Base-by-base conservation (phyloP, 345 rosid genomes). In the Populus euphratica region DNA sequence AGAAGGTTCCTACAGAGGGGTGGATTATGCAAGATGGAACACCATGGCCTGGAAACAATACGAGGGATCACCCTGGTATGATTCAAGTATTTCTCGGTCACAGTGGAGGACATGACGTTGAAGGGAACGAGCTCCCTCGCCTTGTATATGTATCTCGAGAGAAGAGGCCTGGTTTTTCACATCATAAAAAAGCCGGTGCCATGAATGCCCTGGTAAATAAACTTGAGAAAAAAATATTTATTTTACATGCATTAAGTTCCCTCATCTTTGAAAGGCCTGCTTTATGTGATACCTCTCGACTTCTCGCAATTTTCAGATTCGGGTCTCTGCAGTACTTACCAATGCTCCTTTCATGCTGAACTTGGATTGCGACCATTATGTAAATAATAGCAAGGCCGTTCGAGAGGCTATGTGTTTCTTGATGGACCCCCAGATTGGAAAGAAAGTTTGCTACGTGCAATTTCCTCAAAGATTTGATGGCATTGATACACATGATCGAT, bases 11-110 rank as follows among this genome's bases (percentile, higher is more conserved):
- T 18, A 74, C 86, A 56, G 97, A 90, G 76, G 99, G 97, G 29
- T 96, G 97, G 96, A 92, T 90, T 84, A 96, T 96, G 97, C 98
- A 87, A 84, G 98, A 96, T 85, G 99, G 98, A 66, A 94, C 98
- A 14, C 97, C 96, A 67, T 96, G 98, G 99, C 98, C 98, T 17
- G 99, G 98, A 78, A 96, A 96, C 91, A 96, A 96, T 79, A 96
- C 98, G 23, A 94, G 84, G 84, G 98, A 96, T 84, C 97, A 92
- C 21, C 99, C 98, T 8, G 98, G 99, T 44, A 94, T 96, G 99
- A 96, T 94, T 86, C 85, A 82, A 71, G 82, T 75, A 68, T 82
- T 82, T 72, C 85, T 82, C 29, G 82, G 85, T 36, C 85, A 82
- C 16, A 82, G 79, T 67, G 85, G 85, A 67, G 82, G 85, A 21